Evolutionary conservation across 768 basidiomycete genomes (phyloP), one percentile per base, ranked within the genome.

Genomic region (Collybiopsis luxurians): DNA sequence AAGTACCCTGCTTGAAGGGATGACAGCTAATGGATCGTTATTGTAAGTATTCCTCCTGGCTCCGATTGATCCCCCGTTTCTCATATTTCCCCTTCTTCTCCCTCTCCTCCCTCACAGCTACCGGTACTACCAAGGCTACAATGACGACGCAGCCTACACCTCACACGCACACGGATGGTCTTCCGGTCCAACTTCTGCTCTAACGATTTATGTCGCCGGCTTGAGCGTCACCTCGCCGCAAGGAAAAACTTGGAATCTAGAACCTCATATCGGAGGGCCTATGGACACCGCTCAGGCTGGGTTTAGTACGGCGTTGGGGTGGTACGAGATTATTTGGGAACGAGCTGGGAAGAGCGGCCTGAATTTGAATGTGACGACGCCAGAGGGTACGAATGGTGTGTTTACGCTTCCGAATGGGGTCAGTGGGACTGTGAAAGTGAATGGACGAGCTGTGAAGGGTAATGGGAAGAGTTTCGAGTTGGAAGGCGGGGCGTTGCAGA

Each of bases 91-190:
- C 15, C 17, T 6, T 43, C 21, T 57, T 36, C 38, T n/a, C 30
- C 21, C 36, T 19, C 17, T 48, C 34, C 27, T 23, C 34, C 15
- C 42, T 5, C 43, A 5, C 50, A 79, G 82, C 26, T 84, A 84
- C 60, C 81, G 83, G 19, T 75, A 73, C 2, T 73, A 80, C 59
- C 65, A 67, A 19, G 83, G 83, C 4, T 85, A 85, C 69, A 79
- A 80, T 65, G 73, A 77, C 65, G 83, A 85, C 61, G 71, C 81
- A 0, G 73, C 82, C 0, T 85, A 83, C 65, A 84, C 81, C 7
- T 80, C 78, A n/a, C 82, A 84, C 62, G 68, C 80, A 1, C 83
- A 85, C 60, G 82, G 82, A 4, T 85, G 83, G 83, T 79, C 78
- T 56, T 71, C 81, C 0, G 83, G 82, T 0, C 80, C 83, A 0